A percentile compares a stretch with the other conserved stretches of the same genome.
These are phyloP conservation scores for Rhodotorula graminis DNA, from an alignment of 768 basidiomycete species.

Conservation along the genomic window DNA sequence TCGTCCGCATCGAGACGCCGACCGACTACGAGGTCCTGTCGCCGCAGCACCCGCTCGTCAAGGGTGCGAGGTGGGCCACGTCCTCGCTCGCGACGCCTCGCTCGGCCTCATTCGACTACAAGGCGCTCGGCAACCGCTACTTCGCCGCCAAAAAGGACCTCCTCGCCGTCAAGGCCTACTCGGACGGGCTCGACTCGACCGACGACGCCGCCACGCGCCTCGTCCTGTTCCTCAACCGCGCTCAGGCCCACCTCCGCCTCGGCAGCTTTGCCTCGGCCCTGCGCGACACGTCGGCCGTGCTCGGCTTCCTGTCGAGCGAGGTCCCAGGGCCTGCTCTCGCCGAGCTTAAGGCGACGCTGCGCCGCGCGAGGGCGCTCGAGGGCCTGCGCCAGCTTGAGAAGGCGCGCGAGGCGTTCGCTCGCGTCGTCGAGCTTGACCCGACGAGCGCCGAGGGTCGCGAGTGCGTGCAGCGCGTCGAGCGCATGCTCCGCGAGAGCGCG, in stretches of 20 bases:
- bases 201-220: neutral
- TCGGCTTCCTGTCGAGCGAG: neutral
- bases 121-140: constrained; percentile 41
- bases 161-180: constrained; percentile 44
- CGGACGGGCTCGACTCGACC: constrained; percentile 19
- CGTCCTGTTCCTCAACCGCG: constrained; percentile 22
- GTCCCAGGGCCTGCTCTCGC: neutral
- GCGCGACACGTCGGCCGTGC: neutral
- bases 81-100: neutral
- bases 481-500: neutral
- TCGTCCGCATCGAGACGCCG: constrained; percentile 47
- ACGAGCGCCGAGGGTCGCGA: neutral
- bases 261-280: constrained; percentile 8
- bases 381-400: neutral
- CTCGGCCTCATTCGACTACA: constrained; percentile 24
- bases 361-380: constrained; percentile 4
- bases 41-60: constrained; percentile 15
- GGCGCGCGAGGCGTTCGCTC: neutral
- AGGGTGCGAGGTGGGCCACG: constrained; percentile 1
- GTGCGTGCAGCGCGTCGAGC: neutral
- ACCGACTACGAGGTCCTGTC: constrained; percentile 12
- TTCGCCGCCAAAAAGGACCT: constrained; percentile 42
- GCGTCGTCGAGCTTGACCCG: neutral
- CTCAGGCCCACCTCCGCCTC: constrained; percentile 21
- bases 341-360: constrained; percentile 68